Conservation (phyloP, 352 stramenopile species). For the Thalassiosira livingstoniorum region DNA sequence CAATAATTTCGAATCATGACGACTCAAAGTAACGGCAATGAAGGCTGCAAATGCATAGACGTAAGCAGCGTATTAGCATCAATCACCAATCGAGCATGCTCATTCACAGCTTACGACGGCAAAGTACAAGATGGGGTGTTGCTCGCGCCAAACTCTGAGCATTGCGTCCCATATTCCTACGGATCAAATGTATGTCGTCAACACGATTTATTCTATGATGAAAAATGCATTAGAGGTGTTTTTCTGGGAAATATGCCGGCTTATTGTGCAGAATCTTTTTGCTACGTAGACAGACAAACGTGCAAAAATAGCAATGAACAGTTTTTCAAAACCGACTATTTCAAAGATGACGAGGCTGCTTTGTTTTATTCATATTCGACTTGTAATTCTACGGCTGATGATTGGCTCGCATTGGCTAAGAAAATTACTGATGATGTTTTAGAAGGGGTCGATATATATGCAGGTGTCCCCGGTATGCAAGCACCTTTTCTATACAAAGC, state of each 20-base stretch:
- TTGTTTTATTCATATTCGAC: constrained; percentile 46
- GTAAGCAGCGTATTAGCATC: neutral
- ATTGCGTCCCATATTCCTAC: constrained; percentile 36
- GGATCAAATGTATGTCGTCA: constrained; percentile 29
- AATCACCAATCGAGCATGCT: neutral
- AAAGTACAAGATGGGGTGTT: neutral
- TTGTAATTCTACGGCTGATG: constrained; percentile 36
- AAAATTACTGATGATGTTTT: neutral
- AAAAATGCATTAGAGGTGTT: constrained; percentile 1
- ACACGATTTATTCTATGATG: constrained; percentile 39
- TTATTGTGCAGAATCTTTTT: constrained; percentile 34
- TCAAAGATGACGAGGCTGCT: constrained; percentile 12
- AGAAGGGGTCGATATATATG: neutral
- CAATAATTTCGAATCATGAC: too few relatives aligned
- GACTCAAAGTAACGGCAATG: neutral
- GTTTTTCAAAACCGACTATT: constrained; percentile 20
- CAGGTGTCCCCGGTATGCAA: neutral
- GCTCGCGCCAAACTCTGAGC: neutral
- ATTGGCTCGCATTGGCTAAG: constrained; percentile 14
- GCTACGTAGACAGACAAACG: constrained; percentile 28
- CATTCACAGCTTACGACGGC: constrained; percentile 6
- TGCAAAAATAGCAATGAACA: constrained; percentile 19
- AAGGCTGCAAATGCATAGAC: constrained; percentile 12
- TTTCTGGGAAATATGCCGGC: neutral
- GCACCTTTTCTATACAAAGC: constrained; percentile 26